Percentiles rank a stretch among this genome's conserved stretches.
phyloP scores from a whole-genome alignment of 2,329 filamentous ascomycete species.

The Akanthomyces muscarius region DNA sequence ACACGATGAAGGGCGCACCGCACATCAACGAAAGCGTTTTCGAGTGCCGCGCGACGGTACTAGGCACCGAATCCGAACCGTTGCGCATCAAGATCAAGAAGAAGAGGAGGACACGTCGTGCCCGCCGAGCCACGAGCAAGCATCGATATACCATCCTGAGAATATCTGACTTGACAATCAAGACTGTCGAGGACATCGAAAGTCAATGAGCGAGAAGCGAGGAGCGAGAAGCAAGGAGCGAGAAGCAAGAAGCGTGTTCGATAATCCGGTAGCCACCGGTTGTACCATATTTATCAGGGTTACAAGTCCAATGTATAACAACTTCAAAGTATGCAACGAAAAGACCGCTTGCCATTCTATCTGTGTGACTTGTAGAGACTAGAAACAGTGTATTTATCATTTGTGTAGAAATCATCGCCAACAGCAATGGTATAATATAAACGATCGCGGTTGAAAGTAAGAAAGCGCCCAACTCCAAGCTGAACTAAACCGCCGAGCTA shows the following conservation, averaged over 20 bases:
- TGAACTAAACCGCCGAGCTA: conserved; percentile 26
- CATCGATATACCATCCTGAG: conserved; percentile 81
- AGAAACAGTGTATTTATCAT: conserved; percentile 2
- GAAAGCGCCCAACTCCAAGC: conserved; percentile 30
- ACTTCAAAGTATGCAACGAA: conserved; percentile 1
- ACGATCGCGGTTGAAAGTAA: conserved; percentile 20
- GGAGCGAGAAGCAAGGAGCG: background rate
- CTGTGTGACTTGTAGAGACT: background rate
- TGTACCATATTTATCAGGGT: conserved; percentile 14
- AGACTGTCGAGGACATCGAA: conserved; percentile 38
- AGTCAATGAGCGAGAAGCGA: conserved; percentile 3
- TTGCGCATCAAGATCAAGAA: conserved; percentile 75
- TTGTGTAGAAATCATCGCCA: conserved; percentile 8
- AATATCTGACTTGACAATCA: conserved; percentile 75
- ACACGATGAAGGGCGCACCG: conserved; percentile 77
- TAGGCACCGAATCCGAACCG: conserved; percentile 79
- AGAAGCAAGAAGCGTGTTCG: background rate
- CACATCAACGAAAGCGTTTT: conserved; percentile 82
- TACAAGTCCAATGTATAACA: conserved; percentile 13
- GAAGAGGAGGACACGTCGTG: conserved; percentile 70
- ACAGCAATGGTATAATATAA: conserved; percentile 21
- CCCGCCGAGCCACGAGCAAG: conserved; percentile 80
- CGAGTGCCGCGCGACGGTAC: conserved; percentile 78
- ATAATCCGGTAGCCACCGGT: background rate
- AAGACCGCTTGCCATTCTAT: background rate